Percentiles rank a stretch among this genome's conserved stretches.
These are phyloP conservation scores for Talaromyces stipitatus DNA, from an alignment of 495 filamentous ascomycete genomes.

Conservation along the genomic window DNA sequence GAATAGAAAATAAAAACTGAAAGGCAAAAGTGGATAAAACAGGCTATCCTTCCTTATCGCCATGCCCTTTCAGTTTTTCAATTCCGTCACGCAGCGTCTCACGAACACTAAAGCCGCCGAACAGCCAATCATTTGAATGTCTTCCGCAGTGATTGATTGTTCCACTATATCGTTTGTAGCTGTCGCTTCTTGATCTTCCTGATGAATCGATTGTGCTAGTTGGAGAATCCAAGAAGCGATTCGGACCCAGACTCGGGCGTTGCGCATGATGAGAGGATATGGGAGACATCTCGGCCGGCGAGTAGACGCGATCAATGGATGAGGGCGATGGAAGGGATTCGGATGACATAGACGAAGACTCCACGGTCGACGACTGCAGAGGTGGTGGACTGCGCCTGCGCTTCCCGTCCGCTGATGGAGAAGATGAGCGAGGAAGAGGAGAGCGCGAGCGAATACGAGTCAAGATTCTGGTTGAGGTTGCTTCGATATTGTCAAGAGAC, in stretches of 20 bases:
- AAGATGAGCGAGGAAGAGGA: neutral
- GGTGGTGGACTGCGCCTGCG: slow-evolving; percentile 1
- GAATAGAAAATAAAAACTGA: neutral
- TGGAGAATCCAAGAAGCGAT: neutral
- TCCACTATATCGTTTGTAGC: slow-evolving; percentile 33
- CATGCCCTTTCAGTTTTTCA: slow-evolving; percentile 30
- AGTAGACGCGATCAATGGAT: neutral
- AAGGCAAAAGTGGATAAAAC: neutral
- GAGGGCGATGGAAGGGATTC: neutral
- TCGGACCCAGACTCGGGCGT: neutral
- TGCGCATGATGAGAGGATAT: neutral
- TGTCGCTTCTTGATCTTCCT: slow-evolving; percentile 19
- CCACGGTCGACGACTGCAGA: neutral
- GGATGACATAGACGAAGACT: neutral
- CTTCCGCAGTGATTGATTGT: slow-evolving; percentile 40
- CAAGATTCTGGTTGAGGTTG: neutral
- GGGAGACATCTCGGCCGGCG: neutral
- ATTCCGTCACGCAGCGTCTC: slow-evolving; percentile 38
- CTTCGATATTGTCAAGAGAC: neutral
- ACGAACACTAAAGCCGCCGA: slow-evolving; percentile 40
- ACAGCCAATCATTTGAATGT: slow-evolving; percentile 44
- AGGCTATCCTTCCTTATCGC: neutral
- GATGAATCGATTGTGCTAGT: neutral
- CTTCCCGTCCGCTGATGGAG: neutral
- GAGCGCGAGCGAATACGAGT: slow-evolving; percentile 5